Base-by-base conservation (phyloP, 1,284 basidiomycete species). In the Ganoderma lucidum region DNA sequence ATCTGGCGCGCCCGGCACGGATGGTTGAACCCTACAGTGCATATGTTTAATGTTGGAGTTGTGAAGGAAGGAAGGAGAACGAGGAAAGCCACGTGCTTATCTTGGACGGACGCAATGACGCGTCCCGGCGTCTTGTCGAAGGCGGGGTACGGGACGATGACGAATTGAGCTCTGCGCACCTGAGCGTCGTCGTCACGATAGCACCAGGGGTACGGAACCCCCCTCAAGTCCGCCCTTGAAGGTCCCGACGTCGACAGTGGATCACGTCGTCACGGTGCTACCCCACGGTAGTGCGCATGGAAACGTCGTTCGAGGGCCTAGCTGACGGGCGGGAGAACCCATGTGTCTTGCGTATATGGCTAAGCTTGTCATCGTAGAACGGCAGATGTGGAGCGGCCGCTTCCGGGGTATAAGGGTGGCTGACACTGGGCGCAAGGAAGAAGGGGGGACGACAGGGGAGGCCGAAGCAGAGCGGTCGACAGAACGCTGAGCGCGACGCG, bases 201-300 rank as follows among this genome's bases (percentile, higher is more conserved):
- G 14, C 23, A 17, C 12, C n/a, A 30, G 23, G 10, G 53, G 5
- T 6, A 41, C 53, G 44, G n/a, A 9, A 48, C 35, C 23, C 41
- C 19, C 19, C n/a, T 60, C 68, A 69, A 60, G 28, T 66, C 68
- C 68, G 68, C 55, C 12, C 23, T 60, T 39, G 59, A 62, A 62
- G 44, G 48, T 32, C 23, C 45, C 62, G 62, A 35, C 51, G 48
- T 10, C 3, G 23, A 28, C 23, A 28, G 10, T 15, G 28, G 37
- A 32, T 53, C 37, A 23, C 37, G 30, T 51, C 45, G 58, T 65
- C 64, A 59, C 42, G 30, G 17, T 32, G 37, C 39, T 41, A 19
- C 55, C 6, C 55, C 39, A 17, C 39, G 32, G 14, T 14, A 8
- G 39, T 23, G 3, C 23, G 39, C 51, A 42, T 55, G 53, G 44